Percentiles rank a stretch among this genome's conserved stretches.
Conservation (phyloP, 192 early-diverging fungal species). For the Funneliformis mosseae region DNA sequence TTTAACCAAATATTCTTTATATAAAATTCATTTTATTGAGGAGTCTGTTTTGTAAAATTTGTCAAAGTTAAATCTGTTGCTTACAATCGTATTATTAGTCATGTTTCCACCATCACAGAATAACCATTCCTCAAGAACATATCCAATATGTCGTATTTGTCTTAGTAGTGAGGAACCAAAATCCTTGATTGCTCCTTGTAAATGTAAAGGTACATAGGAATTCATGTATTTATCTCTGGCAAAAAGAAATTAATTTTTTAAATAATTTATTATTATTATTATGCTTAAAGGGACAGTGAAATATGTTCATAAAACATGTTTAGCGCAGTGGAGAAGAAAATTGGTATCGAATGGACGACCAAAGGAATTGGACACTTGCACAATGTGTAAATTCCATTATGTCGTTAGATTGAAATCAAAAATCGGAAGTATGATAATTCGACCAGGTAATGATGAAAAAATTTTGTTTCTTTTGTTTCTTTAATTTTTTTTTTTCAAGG, state of each 20-base stretch:
- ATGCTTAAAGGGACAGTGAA: slow-evolving; percentile 18
- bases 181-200: slow-evolving; percentile 17
- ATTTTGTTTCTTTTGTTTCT: neutral
- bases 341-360: slow-evolving; percentile 41
- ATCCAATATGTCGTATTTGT: slow-evolving; percentile 42
- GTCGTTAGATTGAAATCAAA: slow-evolving; percentile 33
- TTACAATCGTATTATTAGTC: neutral
- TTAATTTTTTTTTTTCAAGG: neutral
- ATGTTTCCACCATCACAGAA: neutral
- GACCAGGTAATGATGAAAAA: neutral
- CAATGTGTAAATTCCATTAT: slow-evolving; percentile 47
- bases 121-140: neutral
- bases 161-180: slow-evolving; percentile 11
- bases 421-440: neutral
- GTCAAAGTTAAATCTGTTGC: no score
- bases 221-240: neutral
- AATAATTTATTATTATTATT: no score
- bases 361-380: slow-evolving; percentile 42
- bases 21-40: no score
- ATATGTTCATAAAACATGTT: slow-evolving; percentile 20
- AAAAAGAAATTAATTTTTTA: neutral
- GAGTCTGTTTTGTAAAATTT: no score
- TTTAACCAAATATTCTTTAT: no score
- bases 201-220: slow-evolving; percentile 1
- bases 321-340: slow-evolving; percentile 39